Evolutionary conservation across 1,284 basidiomycete genomes (phyloP).

Genomic region (Boletus mariae): DNA sequence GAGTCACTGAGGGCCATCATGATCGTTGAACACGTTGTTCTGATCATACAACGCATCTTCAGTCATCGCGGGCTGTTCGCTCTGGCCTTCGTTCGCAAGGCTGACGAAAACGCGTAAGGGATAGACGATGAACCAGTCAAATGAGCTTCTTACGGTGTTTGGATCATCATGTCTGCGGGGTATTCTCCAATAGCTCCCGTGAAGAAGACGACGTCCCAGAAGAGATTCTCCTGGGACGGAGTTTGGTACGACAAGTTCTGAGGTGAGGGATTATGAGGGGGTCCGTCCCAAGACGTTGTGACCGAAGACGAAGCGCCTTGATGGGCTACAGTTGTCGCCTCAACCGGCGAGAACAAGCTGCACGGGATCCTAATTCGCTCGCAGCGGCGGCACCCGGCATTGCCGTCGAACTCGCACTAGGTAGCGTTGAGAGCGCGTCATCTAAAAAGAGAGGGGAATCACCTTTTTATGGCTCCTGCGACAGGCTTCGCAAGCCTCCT

Average conservation of each 20-base stretch:
- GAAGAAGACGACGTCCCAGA: background rate
- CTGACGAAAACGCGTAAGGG: constrained; percentile 13
- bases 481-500: constrained; percentile 28
- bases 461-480: constrained; percentile 32
- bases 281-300: constrained; percentile 13
- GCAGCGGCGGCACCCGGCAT: constrained; percentile 22
- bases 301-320: constrained; percentile 5
- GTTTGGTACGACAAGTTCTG: constrained; percentile 1
- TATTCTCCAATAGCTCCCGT: constrained; percentile 8
- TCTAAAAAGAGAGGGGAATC: background rate
- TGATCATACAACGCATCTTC: constrained; percentile 7
- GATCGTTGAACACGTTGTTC: constrained; percentile 11
- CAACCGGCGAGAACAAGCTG: constrained; percentile 20
- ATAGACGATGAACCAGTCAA: background rate
- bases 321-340: constrained; percentile 4
- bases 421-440: constrained; percentile 5
- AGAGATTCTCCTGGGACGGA: constrained; percentile 1
- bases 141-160: constrained; percentile 10
- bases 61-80: constrained; percentile 9
- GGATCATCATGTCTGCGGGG: constrained; percentile 6
- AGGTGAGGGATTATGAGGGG: constrained; percentile 11
- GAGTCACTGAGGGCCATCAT: constrained; percentile 6
- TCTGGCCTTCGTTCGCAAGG: constrained; percentile 5
- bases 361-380: constrained; percentile 10
- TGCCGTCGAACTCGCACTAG: constrained; percentile 21